phyloP scores from a whole-genome alignment of 1,139 yeast species.

The Suhomyces yuchorum region DNA sequence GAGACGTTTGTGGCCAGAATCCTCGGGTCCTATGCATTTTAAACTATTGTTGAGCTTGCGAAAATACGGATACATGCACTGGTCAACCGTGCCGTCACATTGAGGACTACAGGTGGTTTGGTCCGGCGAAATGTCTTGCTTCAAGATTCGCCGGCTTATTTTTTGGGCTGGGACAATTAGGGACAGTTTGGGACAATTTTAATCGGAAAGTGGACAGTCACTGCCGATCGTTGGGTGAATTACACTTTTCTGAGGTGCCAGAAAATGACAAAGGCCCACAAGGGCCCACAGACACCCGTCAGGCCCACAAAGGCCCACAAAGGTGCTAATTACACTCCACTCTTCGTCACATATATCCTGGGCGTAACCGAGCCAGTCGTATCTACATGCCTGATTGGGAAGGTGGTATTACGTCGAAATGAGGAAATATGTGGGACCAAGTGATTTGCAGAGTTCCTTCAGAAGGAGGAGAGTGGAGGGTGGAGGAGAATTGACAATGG shows the following conservation, averaged over 20 bases:
- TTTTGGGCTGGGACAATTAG: too few species aligned
- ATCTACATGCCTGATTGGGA: neutral
- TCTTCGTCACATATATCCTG: neutral
- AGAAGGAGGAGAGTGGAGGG: too few species aligned
- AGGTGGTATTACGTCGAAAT: neutral
- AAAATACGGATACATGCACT: neutral
- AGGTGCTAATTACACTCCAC: neutral
- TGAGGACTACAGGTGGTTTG: neutral
- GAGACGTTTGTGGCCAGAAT: neutral
- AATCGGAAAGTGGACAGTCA: neutral
- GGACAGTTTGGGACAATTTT: neutral
- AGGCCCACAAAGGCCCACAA: neutral
- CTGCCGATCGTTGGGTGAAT: neutral
- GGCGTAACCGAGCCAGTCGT: neutral
- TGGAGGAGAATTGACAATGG: too few species aligned
- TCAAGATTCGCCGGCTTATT: neutral
- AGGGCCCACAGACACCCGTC: neutral
- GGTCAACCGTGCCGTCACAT: neutral
- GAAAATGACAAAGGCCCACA: neutral
- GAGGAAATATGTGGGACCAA: too few species aligned
- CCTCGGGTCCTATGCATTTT: neutral
- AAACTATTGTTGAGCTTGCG: neutral
- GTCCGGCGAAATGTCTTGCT: neutral
- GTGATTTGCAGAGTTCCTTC: too few species aligned
- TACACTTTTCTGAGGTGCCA: too few species aligned